Evolutionary conservation across 2,329 filamentous ascomycete genomes (phyloP).

Genomic region (Verticillium dahliae): DNA sequence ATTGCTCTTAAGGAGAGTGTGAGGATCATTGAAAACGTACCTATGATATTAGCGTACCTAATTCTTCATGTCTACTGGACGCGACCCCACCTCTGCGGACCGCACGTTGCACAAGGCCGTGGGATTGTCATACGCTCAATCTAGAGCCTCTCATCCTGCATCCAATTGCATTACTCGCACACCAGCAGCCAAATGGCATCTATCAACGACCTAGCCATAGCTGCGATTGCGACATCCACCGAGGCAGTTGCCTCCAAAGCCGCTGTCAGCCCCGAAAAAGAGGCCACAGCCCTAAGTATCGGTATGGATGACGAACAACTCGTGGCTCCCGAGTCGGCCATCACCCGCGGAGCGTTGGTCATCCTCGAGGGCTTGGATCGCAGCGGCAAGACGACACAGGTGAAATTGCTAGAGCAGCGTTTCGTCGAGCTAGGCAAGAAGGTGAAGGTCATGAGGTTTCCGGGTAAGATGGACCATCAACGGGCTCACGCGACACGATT

Average conservation of each 20-base stretch:
- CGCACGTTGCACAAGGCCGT: neutral
- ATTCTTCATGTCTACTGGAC: too few relatives aligned
- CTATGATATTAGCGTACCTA: too few relatives aligned
- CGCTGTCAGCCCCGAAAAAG: neutral
- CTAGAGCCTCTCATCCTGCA: neutral
- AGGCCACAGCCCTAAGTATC: neutral
- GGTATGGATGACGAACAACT: neutral
- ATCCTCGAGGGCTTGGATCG: slow-evolving; percentile 86
- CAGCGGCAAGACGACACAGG: slow-evolving; percentile 90
- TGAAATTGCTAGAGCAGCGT: slow-evolving; percentile 56
- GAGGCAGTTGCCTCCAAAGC: slow-evolving; percentile 13
- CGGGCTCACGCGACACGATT: neutral
- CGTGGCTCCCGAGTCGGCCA: slow-evolving; percentile 3
- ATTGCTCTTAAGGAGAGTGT: too few relatives aligned
- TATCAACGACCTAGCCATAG: slow-evolving; percentile 42
- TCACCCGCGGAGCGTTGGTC: slow-evolving; percentile 63
- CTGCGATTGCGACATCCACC: slow-evolving; percentile 34
- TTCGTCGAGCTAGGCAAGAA: slow-evolving; percentile 40
- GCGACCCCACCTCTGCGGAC: too few relatives aligned
- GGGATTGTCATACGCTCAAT: neutral
- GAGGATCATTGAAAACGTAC: too few relatives aligned
- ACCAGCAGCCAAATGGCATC: slow-evolving; percentile 29
- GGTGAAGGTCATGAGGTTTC: slow-evolving; percentile 51
- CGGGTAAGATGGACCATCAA: slow-evolving; percentile 33
- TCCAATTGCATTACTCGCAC: neutral